Base-by-base conservation (phyloP, 2,329 filamentous ascomycete genomes). In the Lachnum nothofagi region DNA sequence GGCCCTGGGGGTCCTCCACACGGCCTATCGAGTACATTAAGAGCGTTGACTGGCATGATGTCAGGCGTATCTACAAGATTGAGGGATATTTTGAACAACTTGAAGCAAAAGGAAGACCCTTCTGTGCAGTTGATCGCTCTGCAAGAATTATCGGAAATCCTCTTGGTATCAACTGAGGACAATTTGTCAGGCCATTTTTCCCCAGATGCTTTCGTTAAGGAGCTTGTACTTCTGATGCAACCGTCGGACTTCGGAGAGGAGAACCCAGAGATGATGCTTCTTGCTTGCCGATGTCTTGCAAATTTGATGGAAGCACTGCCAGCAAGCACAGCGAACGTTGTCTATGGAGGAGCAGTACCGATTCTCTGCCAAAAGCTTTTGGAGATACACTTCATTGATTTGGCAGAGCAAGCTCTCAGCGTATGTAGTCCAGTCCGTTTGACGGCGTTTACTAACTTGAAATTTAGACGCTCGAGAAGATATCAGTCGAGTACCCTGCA, bases 271-370 rank as follows among this genome's bases (percentile, higher is more conserved):
- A 88, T 97, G 53, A 97, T 97, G 91, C 82, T 98, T 10, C 77
- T 97, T 52, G 91, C 93, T 17, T 98, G 93, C 65, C 86, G 94
- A 52, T 97, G 89, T 68, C 79, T 98, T 60, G 93, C 93, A 51
- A 97, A 98, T 66, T 70, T 98, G 47, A 98, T 98, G 93, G 93
- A 98, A 67, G 94, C 91, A 22, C 73, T 98, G 24, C 91, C 93
- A 17, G 85, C 89, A 27, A 91, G 91, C 49, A 93, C 93, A 42
- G 88, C 90, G 10, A 96, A 95, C 65, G 90, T 98, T 12, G 93
- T 97, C 3, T 97, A 97, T 65, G 91, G 91, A n/a, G 89, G 90
- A 42, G 93, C 93, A 27, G 93, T 98, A 4, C 91, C 93, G 2
- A 83, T 98, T 10, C 74, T 98, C 22, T 97, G 93, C 70, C 88